Evolutionary conservation across 345 rosid species (phyloP).

Genomic region (Salix purpurea): DNA sequence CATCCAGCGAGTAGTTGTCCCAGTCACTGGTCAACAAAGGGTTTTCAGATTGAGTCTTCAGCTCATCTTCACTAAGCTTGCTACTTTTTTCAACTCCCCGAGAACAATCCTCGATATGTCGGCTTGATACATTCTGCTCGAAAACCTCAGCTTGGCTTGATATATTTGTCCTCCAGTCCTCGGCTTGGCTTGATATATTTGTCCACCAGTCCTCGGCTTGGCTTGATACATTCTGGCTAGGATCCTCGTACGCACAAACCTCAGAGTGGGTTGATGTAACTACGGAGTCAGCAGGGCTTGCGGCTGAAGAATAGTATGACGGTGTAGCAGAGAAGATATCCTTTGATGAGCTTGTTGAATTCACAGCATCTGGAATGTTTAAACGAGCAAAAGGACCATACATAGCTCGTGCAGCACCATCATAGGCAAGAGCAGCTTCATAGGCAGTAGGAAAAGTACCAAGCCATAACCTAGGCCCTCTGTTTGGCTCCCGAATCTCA

Average conservation of each 20-base stretch:
- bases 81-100: background rate
- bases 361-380: slow-evolving; percentile 36
- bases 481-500: slow-evolving; percentile 71
- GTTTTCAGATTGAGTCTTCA: slow-evolving; percentile 1
- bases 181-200: slow-evolving; percentile 11
- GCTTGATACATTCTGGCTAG: slow-evolving; percentile 1
- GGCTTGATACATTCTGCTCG: background rate
- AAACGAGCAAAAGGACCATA: slow-evolving; percentile 59
- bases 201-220: slow-evolving; percentile 23
- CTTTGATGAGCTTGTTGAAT: background rate
- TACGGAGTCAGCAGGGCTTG: slow-evolving; percentile 22
- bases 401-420: slow-evolving; percentile 69
- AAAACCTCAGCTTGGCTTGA: background rate
- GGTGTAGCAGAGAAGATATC: background rate
- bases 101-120: background rate
- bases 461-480: slow-evolving; percentile 69
- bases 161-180: slow-evolving; percentile 24
- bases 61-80: slow-evolving; percentile 6
- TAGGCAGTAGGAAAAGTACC: slow-evolving; percentile 67
- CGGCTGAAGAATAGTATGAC: slow-evolving; percentile 7
- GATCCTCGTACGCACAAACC: slow-evolving; percentile 32
- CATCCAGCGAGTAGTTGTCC: slow-evolving; percentile 29
- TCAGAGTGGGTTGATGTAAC: slow-evolving; percentile 42
- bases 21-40: background rate
- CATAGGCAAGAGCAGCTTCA: slow-evolving; percentile 85